Evolutionary conservation across 805 yeast species (phyloP).

Genomic region (Naumovozyma castellii): DNA sequence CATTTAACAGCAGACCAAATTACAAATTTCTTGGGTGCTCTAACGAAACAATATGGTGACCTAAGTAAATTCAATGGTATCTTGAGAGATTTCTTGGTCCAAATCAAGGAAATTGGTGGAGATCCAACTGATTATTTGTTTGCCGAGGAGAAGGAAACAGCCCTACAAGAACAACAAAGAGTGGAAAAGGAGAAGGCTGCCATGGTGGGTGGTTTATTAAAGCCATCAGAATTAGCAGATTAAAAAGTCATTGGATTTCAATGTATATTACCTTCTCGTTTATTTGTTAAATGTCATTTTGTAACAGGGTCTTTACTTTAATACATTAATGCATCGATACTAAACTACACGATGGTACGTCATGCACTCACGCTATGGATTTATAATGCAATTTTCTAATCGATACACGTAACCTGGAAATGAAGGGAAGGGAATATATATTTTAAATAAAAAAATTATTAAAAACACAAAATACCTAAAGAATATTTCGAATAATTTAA

Average conservation of each 20-base stretch:
- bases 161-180: slow-evolving; percentile 56
- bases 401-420: too few relatives aligned
- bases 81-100: slow-evolving; percentile 90
- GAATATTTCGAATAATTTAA: not conserved
- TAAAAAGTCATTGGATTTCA: slow-evolving; percentile 20
- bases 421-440: too few relatives aligned
- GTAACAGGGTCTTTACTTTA: too few relatives aligned
- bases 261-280: not conserved
- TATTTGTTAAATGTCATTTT: too few relatives aligned
- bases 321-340: too few relatives aligned
- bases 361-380: too few relatives aligned
- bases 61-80: slow-evolving; percentile 69
- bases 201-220: slow-evolving; percentile 84
- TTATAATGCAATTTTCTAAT: too few relatives aligned
- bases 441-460: too few relatives aligned
- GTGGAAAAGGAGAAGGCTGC: slow-evolving; percentile 72
- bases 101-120: slow-evolving; percentile 92
- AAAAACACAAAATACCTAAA: too few relatives aligned
- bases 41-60: slow-evolving; percentile 65
- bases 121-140: slow-evolving; percentile 89
- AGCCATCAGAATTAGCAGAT: slow-evolving; percentile 92
- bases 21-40: slow-evolving; percentile 66
- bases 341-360: too few relatives aligned
- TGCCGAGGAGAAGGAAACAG: slow-evolving; percentile 85
- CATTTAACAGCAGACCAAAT: slow-evolving; percentile 81